Evolutionary conservation across 495 filamentous ascomycete species (phyloP), one percentile per base, ranked within the genome.

Genomic region (Penicillium coprophilum): DNA sequence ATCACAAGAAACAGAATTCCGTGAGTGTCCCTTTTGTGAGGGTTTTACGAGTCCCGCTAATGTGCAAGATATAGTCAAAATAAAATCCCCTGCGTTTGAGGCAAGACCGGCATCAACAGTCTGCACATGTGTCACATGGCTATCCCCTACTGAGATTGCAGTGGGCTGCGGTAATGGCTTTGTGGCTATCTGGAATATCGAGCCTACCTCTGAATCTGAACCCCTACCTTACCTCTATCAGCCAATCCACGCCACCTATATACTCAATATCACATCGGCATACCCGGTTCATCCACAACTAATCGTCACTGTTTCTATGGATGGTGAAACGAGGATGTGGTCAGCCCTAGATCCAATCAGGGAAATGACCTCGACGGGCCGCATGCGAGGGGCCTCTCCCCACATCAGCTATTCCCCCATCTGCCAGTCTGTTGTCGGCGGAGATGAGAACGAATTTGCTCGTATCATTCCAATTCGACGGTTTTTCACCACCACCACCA

Each of bases 91-190:
- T 0, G 77, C 79, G 15, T 87, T 87, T 59, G 76, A 81, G 46
- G 73, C 77, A 3, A 74, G 66, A 43, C 69, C 78, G 0, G 65
- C 78, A 6, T 69, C 70, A 9, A 82, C 80, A 1, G 65, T 88
- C 34, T 83, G 77, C 60, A 86, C 85, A 12, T 83, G 76, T 56
- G 50, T 88, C 34, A 66, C 78, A 50, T 90, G 87, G 87, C 70
- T 87, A 21, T 86, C 85, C 4, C 69, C 75, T 10, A 82, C 73
- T 44, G 74, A 82, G 45, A 72, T 90, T 48, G 82, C 81, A n/a
- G 80, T 81, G 15, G 84, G 84, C 30, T 83, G 80, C 48, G 77
- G 84, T n/a, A 81, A 83, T 55, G 87, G 87, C 27, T 80, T 70
- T 54, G 73, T 88, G 13, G 81, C 79, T 3, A 67, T 84, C 47